These are phyloP conservation scores for Diaporthe sp. DNA, from an alignment of 2,329 filamentous ascomycete genomes.

Conservation along the genomic window DNA sequence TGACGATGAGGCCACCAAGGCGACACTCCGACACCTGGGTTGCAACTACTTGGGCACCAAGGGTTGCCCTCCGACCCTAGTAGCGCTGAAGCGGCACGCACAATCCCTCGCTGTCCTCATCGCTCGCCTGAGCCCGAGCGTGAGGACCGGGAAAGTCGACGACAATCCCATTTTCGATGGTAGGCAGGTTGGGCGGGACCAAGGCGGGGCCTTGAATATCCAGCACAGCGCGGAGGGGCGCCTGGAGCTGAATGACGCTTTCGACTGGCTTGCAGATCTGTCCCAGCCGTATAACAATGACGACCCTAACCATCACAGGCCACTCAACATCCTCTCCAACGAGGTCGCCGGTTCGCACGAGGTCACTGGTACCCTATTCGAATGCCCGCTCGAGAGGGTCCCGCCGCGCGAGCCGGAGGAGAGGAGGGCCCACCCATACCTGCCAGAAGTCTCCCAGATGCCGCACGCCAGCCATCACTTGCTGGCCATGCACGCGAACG, in stretches of 20 bases:
- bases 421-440: slow-evolving; percentile 38
- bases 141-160: slow-evolving; percentile 48
- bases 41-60: slow-evolving; percentile 69
- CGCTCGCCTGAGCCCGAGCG: slow-evolving; percentile 57
- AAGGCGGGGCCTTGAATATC: slow-evolving; percentile 13
- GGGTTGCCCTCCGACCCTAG: slow-evolving; percentile 64
- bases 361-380: slow-evolving; percentile 54
- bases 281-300: slow-evolving; percentile 61
- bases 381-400: slow-evolving; percentile 58
- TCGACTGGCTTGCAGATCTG: slow-evolving; percentile 69
- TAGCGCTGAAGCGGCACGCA: slow-evolving; percentile 70
- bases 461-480: slow-evolving; percentile 62
- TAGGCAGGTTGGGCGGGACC: neutral
- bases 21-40: slow-evolving; percentile 62
- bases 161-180: slow-evolving; percentile 38
- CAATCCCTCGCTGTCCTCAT: slow-evolving; percentile 69
- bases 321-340: slow-evolving; percentile 61
- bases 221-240: slow-evolving; percentile 5
- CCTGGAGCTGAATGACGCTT: slow-evolving; percentile 58
- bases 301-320: slow-evolving; percentile 60
- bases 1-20: slow-evolving; percentile 43
- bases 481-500: slow-evolving; percentile 69
- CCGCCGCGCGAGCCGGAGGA: slow-evolving; percentile 40
- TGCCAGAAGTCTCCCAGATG: slow-evolving; percentile 11
- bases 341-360: slow-evolving; percentile 58